These are phyloP conservation scores for Boletellus ananiceps DNA, from an alignment of 768 basidiomycete genomes.

Conservation along the genomic window DNA sequence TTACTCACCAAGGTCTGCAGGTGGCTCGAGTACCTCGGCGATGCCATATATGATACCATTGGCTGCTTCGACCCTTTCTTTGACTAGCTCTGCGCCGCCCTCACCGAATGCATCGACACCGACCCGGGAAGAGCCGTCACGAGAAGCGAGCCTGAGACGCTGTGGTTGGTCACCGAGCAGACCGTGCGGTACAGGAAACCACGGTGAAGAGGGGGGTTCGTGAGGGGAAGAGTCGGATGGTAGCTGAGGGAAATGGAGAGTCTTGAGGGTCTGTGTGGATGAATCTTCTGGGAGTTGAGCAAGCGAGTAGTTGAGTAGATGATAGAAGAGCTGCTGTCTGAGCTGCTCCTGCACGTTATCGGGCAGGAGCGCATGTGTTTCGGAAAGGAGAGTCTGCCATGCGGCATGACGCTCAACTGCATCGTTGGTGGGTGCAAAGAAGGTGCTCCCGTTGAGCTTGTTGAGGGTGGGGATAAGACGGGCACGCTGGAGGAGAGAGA, in stretches of 20 bases:
- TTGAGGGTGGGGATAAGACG: constrained; percentile 91
- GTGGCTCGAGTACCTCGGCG: constrained; percentile 67
- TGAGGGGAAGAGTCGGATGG: constrained; percentile 56
- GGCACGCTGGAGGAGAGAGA: constrained; percentile 75
- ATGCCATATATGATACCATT: constrained; percentile 83
- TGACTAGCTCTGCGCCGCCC: constrained; percentile 66
- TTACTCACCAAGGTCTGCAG: constrained; percentile 64
- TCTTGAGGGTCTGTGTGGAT: constrained; percentile 42
- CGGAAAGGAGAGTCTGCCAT: constrained; percentile 29
- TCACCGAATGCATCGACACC: constrained; percentile 77
- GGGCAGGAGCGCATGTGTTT: constrained; percentile 35
- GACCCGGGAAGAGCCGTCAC: constrained; percentile 48
- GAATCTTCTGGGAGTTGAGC: constrained; percentile 38
- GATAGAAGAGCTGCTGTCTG: constrained; percentile 91
- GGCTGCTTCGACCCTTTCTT: constrained; percentile 48
- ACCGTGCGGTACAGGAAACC: constrained; percentile 82
- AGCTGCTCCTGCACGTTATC: constrained; percentile 85
- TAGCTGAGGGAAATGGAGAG: constrained; percentile 67
- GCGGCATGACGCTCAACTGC: constrained; percentile 59
- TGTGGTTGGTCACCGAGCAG: constrained; percentile 80
- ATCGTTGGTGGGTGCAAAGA: constrained; percentile 95
- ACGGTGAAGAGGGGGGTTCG: constrained; percentile 72
- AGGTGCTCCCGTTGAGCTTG: constrained; percentile 71
- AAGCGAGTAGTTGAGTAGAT: constrained; percentile 81
- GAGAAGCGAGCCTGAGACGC: constrained; percentile 59